Evolutionary conservation across 768 basidiomycete genomes (phyloP).

Genomic region (Hydnum rufescens): DNA sequence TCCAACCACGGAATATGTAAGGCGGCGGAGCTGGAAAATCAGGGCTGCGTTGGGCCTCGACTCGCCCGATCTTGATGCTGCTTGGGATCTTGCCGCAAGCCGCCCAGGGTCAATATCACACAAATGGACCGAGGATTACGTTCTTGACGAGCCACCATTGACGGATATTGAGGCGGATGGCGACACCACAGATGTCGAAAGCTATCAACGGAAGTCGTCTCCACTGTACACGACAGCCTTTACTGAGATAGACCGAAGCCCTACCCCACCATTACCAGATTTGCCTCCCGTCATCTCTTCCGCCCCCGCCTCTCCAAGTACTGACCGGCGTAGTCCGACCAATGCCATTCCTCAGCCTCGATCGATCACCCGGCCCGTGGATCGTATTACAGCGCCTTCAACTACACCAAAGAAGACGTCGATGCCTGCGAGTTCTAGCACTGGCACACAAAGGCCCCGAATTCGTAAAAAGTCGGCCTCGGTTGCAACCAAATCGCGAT

Average conservation of each 20-base stretch:
- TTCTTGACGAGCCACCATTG: slow-evolving; percentile 54
- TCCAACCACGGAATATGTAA: neutral
- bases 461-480: neutral
- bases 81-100: neutral
- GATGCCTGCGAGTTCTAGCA: neutral
- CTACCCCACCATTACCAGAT: neutral
- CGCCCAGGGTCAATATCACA: neutral
- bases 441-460: neutral
- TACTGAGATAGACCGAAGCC: neutral
- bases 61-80: neutral
- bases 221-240: neutral
- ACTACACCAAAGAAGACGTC: neutral
- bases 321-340: neutral
- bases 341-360: neutral
- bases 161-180: slow-evolving; percentile 49
- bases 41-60: neutral
- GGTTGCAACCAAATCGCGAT: neutral
- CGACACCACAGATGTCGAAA: neutral
- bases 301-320: neutral
- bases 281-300: neutral
- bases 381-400: neutral
- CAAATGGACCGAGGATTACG: slow-evolving; percentile 14
- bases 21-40: neutral
- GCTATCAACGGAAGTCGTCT: no score
- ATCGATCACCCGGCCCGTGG: neutral